These are phyloP conservation scores for Sambucus nigra DNA, from an alignment of 129 eudicot genomes.

Conservation along the genomic window DNA sequence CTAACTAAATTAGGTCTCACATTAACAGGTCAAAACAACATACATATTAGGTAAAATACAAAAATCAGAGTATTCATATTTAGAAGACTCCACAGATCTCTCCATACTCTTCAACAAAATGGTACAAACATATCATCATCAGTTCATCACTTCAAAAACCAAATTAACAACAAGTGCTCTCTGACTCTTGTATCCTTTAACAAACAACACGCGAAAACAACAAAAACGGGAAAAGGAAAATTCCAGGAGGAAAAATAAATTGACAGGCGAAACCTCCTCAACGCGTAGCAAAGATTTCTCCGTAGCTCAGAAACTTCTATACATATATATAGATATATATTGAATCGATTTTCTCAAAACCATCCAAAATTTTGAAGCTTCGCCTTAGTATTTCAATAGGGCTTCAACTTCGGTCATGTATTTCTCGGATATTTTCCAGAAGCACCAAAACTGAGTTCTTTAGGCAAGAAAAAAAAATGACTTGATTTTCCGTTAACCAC, in stretches of 20 bases:
- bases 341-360: not conserved
- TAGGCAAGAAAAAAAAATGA: too few species aligned
- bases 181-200: not conserved
- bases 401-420: not conserved
- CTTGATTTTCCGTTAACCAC: not conserved
- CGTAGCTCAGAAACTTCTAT: not conserved
- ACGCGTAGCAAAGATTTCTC: not conserved
- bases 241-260: not conserved
- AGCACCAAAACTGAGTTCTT: slow-evolving; percentile 7
- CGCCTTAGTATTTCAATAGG: not conserved
- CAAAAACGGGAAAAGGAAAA: not conserved
- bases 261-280: not conserved
- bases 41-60: too few species aligned
- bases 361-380: slow-evolving; percentile 8
- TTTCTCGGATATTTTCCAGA: not conserved
- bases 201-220: not conserved
- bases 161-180: not conserved
- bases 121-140: too few species aligned
- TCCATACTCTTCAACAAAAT: too few species aligned
- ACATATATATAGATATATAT: too few species aligned
- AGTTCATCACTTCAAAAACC: not conserved
- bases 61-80: too few species aligned
- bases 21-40: too few species aligned
- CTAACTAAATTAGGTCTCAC: too few species aligned
- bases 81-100: too few species aligned